Evolutionary conservation across 306 rosid species (phyloP).

Genomic region (Sophora flavescens): DNA sequence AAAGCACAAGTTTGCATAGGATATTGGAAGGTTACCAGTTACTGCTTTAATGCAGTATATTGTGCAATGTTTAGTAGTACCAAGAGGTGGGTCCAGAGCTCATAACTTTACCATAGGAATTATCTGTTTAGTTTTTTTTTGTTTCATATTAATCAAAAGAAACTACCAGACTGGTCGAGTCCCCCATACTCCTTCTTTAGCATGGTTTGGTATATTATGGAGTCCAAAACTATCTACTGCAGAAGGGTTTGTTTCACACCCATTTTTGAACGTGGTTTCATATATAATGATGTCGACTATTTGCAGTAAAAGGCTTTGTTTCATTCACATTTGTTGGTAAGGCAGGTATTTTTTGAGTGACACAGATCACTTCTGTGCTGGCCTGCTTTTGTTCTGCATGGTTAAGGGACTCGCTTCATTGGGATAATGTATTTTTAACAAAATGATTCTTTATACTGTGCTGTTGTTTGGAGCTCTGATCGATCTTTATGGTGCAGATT

Average conservation of each 20-base stretch:
- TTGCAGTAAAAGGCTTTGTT: constrained; percentile 1
- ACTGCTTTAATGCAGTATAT: constrained; percentile 38
- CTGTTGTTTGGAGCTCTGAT: not conserved
- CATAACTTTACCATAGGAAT: no score
- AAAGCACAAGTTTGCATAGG: not conserved
- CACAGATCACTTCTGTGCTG: not conserved
- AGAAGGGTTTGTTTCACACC: constrained; percentile 22
- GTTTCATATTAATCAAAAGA: constrained; percentile 26
- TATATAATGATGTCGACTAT: not conserved
- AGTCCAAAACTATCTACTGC: constrained; percentile 2
- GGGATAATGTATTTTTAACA: no score
- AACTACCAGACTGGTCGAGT: not conserved
- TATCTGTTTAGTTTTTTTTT: no score
- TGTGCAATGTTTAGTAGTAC: constrained; percentile 37
- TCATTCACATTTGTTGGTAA: constrained; percentile 4
- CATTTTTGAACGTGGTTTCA: not conserved
- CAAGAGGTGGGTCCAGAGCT: constrained; percentile 39
- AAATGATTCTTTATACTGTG: not conserved
- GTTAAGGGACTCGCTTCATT: not conserved
- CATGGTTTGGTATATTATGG: constrained; percentile 24
- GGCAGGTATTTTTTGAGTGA: not conserved
- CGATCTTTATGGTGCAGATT: not conserved
- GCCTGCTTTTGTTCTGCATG: not conserved
- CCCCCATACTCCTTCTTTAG: not conserved
- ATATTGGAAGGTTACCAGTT: constrained; percentile 14